Evolutionary conservation across 108 stramenopile genomes (phyloP).

Genomic region (Cyclotella baltica): DNA sequence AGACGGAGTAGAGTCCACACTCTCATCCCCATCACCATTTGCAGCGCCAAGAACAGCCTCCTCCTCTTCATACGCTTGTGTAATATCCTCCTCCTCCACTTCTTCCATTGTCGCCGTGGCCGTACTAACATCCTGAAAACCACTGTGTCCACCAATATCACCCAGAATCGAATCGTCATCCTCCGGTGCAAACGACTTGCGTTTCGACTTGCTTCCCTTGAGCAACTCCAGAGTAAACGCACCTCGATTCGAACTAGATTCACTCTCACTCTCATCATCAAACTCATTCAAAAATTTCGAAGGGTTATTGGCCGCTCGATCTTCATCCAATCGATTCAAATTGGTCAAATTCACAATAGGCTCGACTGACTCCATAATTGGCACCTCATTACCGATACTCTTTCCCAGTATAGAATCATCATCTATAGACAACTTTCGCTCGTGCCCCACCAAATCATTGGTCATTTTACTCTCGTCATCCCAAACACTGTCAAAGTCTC

Average conservation of each 20-base stretch:
- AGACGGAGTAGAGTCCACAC: slow-evolving; percentile 39
- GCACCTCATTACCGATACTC: not conserved
- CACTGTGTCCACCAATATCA: slow-evolving; percentile 15
- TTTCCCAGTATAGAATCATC: slow-evolving; percentile 11
- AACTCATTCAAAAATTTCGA: slow-evolving; percentile 29
- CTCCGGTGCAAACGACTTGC: slow-evolving; percentile 7
- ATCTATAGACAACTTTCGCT: not conserved
- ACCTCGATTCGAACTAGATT: slow-evolving; percentile 27
- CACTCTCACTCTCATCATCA: slow-evolving; percentile 45
- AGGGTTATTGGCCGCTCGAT: slow-evolving; percentile 4
- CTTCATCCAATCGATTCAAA: slow-evolving; percentile 40
- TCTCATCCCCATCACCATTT: slow-evolving; percentile 18
- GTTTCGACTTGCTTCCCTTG: slow-evolving; percentile 23
- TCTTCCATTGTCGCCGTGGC: slow-evolving; percentile 4
- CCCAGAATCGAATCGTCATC: slow-evolving; percentile 53
- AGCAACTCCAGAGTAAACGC: slow-evolving; percentile 47
- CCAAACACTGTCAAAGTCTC: slow-evolving; percentile 53
- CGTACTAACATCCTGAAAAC: not conserved
- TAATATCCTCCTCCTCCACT: not conserved
- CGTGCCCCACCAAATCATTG: not conserved
- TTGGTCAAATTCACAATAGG: slow-evolving; percentile 6
- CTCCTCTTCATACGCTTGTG: not conserved
- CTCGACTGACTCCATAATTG: slow-evolving; percentile 1
- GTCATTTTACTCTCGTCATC: slow-evolving; percentile 42
- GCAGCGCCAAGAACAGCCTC: not conserved